A percentile compares a stretch with the other conserved stretches of the same genome.
Evolutionary conservation across 805 yeast species (phyloP).

Genomic region (Millerozyma miso): DNA sequence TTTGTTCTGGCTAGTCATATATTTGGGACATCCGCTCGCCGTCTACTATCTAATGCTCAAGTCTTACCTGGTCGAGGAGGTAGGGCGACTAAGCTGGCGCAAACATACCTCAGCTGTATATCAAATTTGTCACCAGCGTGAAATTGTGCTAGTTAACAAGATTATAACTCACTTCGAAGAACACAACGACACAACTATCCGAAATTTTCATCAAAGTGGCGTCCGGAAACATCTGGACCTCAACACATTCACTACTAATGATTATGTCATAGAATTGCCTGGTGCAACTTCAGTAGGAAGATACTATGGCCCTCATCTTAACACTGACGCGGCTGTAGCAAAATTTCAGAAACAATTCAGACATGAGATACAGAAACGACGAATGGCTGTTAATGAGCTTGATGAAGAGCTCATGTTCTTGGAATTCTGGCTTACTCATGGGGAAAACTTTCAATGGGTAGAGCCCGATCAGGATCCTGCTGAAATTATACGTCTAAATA

Average conservation of each 20-base stretch:
- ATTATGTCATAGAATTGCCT: conserved; percentile 23
- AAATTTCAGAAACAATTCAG: conserved; percentile 16
- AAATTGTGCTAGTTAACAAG: conserved; percentile 26
- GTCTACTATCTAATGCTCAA: conserved; percentile 7
- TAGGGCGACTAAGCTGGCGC: conserved; percentile 36
- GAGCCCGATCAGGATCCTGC: conserved; percentile 47
- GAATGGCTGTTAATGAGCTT: conserved; percentile 34
- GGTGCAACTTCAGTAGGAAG: not conserved
- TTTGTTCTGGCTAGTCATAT: conserved; percentile 8
- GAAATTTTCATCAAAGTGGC: conserved; percentile 34
- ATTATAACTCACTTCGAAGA: conserved; percentile 40
- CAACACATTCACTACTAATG: conserved; percentile 14
- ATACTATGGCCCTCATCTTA: not conserved
- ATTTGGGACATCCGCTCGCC: conserved; percentile 3
- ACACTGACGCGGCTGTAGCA: not conserved
- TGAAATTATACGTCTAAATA: conserved; percentile 21
- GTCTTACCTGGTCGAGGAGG: conserved; percentile 7
- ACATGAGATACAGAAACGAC: conserved; percentile 20
- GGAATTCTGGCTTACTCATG: conserved; percentile 35
- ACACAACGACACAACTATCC: conserved; percentile 35
- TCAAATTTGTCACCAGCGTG: conserved; percentile 27
- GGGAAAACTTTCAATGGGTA: conserved; percentile 37
- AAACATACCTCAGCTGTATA: conserved; percentile 23
- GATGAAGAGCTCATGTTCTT: conserved; percentile 32
- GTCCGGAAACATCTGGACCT: conserved; percentile 18